A percentile compares a stretch with the other conserved stretches of the same genome.
These are phyloP conservation scores for Entrophospora sp. DNA, from an alignment of 192 early-diverging fungal genomes.

Conservation along the genomic window DNA sequence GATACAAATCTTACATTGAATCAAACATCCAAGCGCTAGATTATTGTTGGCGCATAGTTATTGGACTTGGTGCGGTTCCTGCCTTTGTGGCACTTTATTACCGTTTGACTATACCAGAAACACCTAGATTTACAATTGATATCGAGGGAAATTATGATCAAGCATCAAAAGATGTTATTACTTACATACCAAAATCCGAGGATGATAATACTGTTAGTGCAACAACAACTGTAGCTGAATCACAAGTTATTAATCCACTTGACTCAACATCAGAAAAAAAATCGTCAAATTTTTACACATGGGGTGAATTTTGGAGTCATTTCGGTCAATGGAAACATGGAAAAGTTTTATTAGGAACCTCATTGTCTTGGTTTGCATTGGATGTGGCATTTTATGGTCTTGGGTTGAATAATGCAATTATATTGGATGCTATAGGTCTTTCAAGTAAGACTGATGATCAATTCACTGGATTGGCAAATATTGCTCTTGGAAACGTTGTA, in stretches of 20 bases:
- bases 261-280: too few relatives aligned
- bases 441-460: constrained; percentile 11
- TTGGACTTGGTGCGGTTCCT: constrained; percentile 75
- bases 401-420: constrained; percentile 55
- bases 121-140: constrained; percentile 65
- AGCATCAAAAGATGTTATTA: constrained; percentile 36
- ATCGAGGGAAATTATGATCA: constrained; percentile 45
- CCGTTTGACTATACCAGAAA: constrained; percentile 74
- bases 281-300: too few relatives aligned
- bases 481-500: constrained; percentile 83
- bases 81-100: constrained; percentile 72
- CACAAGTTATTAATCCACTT: constrained; percentile 25
- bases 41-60: constrained; percentile 79
- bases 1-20: constrained; percentile 58
- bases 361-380: constrained; percentile 69
- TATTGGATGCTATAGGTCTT: constrained; percentile 68
- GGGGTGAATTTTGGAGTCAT: constrained; percentile 57
- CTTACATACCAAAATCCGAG: constrained; percentile 31
- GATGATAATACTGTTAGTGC: too few relatives aligned
- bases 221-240: constrained; percentile 19
- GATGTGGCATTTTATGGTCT: constrained; percentile 71
- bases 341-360: constrained; percentile 70
- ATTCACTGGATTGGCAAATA: constrained; percentile 47
- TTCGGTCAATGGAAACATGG: constrained; percentile 74
- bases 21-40: constrained; percentile 60